Evolutionary conservation across 306 rosid species (phyloP).

Genomic region (Trichosanthes cucumerina): DNA sequence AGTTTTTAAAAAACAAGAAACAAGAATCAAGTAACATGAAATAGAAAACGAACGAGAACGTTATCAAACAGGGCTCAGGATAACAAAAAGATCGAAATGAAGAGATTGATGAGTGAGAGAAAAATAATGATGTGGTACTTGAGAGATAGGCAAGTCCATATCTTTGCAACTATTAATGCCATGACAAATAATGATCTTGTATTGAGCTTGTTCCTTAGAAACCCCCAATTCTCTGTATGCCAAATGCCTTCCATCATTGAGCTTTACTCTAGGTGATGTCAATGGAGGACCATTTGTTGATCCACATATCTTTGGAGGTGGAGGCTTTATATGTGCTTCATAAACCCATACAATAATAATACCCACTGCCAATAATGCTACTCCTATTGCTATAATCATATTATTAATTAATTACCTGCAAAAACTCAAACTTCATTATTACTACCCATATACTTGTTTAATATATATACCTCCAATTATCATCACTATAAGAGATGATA

Average conservation of each 20-base stretch:
- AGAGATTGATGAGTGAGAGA: not conserved
- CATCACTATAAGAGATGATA: too few relatives aligned
- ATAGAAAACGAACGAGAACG: too few relatives aligned
- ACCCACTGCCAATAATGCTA: slow-evolving; percentile 31
- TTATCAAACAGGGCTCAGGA: too few relatives aligned
- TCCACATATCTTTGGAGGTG: slow-evolving; percentile 53
- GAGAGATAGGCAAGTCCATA: slow-evolving; percentile 26
- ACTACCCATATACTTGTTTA: not conserved
- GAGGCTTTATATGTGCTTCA: slow-evolving; percentile 36
- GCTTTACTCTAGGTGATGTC: slow-evolving; percentile 54
- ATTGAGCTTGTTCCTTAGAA: slow-evolving; percentile 42
- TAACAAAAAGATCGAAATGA: not conserved
- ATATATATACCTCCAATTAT: too few relatives aligned
- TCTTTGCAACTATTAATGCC: slow-evolving; percentile 54
- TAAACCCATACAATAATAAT: slow-evolving; percentile 34
- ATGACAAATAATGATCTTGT: slow-evolving; percentile 24
- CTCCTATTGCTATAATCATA: slow-evolving; percentile 39
- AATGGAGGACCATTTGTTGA: slow-evolving; percentile 46
- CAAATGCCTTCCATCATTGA: slow-evolving; percentile 28
- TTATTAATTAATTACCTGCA: slow-evolving; percentile 19
- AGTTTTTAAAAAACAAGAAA: too few relatives aligned
- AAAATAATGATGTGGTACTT: slow-evolving; percentile 27
- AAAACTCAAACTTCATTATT: not conserved
- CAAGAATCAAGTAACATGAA: too few relatives aligned
- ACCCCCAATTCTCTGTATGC: slow-evolving; percentile 48